These are phyloP conservation scores for Schizosaccharomyces lindneri DNA, from an alignment of 805 yeast genomes.

Conservation along the genomic window DNA sequence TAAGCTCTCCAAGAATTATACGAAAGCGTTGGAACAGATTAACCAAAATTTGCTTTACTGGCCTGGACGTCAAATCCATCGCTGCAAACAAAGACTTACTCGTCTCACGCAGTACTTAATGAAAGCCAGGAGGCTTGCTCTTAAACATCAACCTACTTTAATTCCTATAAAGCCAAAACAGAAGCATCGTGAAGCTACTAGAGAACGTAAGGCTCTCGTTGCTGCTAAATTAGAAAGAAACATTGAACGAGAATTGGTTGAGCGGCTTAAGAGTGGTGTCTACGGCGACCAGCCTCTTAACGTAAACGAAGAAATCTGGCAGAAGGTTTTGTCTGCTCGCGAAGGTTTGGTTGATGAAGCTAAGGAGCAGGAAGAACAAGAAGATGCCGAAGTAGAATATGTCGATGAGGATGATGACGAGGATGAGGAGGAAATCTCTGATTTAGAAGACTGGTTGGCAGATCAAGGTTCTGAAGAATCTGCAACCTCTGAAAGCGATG, in stretches of 20 bases:
- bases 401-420: slow-evolving; percentile 34
- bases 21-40: slow-evolving; percentile 66
- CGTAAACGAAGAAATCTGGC: slow-evolving; percentile 90
- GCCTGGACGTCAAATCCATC: slow-evolving; percentile 75
- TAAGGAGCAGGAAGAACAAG: slow-evolving; percentile 25
- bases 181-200: slow-evolving; percentile 72
- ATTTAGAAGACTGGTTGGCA: slow-evolving; percentile 75
- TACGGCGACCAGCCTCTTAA: slow-evolving; percentile 94
- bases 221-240: slow-evolving; percentile 95
- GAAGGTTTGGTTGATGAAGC: slow-evolving; percentile 42
- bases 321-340: slow-evolving; percentile 50
- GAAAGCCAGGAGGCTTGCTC: slow-evolving; percentile 77
- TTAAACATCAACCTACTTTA: slow-evolving; percentile 52
- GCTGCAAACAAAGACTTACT: slow-evolving; percentile 88
- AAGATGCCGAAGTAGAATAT: slow-evolving; percentile 24
- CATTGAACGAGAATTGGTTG: slow-evolving; percentile 78
- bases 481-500: slow-evolving; percentile 12
- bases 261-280: slow-evolving; percentile 88
- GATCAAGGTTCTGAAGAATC: slow-evolving; percentile 13
- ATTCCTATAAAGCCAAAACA: slow-evolving; percentile 87
- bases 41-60: slow-evolving; percentile 75
- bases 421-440: slow-evolving; percentile 49
- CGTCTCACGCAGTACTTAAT: slow-evolving; percentile 86
- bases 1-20: slow-evolving; percentile 67
- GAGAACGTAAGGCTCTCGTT: slow-evolving; percentile 88